phyloP scores from a whole-genome alignment of 805 yeast genomes.

The Millerozyma acaciae region DNA sequence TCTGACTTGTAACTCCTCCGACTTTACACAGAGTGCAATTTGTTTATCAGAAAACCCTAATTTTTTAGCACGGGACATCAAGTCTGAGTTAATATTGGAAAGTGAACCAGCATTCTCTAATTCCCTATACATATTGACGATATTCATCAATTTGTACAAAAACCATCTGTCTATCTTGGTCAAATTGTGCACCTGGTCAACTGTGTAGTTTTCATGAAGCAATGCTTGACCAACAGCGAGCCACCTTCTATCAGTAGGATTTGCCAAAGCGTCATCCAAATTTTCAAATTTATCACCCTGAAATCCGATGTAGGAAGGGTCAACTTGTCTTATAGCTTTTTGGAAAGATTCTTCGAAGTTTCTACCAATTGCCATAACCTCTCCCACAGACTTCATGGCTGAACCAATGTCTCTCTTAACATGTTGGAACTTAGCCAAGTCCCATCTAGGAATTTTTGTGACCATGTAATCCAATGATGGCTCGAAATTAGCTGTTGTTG shows the following conservation, averaged over 20 bases:
- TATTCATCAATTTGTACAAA: constrained; percentile 85
- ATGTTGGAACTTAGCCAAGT: constrained; percentile 89
- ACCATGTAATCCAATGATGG: constrained; percentile 96
- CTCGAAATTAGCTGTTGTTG: constrained; percentile 94
- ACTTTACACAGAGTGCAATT: constrained; percentile 71
- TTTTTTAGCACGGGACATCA: constrained; percentile 78
- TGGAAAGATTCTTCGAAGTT: constrained; percentile 97
- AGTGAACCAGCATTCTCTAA: constrained; percentile 59
- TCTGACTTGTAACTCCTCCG: constrained; percentile 79
- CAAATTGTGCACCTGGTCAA: constrained; percentile 87
- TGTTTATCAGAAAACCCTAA: constrained; percentile 95
- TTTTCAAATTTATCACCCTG: constrained; percentile 80
- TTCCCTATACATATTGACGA: constrained; percentile 83
- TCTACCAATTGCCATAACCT: constrained; percentile 96
- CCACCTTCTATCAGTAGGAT: constrained; percentile 96
- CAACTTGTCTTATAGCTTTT: constrained; percentile 95
- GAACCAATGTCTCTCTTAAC: constrained; percentile 86
- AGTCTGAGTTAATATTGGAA: constrained; percentile 59
- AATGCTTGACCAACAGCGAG: constrained; percentile 97
- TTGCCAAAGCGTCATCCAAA: constrained; percentile 70
- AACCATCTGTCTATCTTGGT: constrained; percentile 96
- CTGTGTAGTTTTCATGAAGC: constrained; percentile 84
- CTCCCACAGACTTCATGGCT: constrained; percentile 98
- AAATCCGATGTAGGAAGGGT: constrained; percentile 86
- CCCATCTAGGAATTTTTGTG: constrained; percentile 99